Conservation (phyloP, 2,329 filamentous ascomycete genomes). For the Penicillium janthinellum region DNA sequence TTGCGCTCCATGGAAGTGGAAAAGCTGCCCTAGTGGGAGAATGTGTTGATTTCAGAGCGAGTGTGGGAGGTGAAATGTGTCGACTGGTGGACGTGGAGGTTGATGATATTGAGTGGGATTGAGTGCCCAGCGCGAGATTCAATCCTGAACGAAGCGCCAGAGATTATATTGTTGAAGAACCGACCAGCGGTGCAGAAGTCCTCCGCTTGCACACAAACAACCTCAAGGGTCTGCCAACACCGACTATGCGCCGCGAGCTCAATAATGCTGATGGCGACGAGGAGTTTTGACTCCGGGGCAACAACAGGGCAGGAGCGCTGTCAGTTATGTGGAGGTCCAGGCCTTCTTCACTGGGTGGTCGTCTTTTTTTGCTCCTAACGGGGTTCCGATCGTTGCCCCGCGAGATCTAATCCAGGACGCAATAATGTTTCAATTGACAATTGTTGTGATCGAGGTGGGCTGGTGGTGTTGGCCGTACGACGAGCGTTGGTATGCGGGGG, state of each 20-base stretch:
- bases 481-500: slow-evolving; percentile 18
- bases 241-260: background rate
- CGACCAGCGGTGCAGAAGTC: background rate
- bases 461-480: slow-evolving; percentile 5
- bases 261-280: slow-evolving; percentile 4
- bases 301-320: background rate
- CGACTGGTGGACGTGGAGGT: background rate
- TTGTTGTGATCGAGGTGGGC: background rate
- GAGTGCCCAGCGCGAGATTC: background rate
- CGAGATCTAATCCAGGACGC: background rate
- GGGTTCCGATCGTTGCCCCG: background rate
- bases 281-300: background rate
- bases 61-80: background rate
- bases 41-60: background rate
- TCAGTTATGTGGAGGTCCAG: background rate
- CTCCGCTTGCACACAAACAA: slow-evolving; percentile 7
- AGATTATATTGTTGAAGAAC: background rate
- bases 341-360: background rate
- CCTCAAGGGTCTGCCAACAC: slow-evolving; percentile 10
- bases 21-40: background rate
- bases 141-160: background rate
- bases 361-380: background rate
- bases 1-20: slow-evolving; percentile 25
- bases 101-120: background rate
- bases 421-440: background rate